phyloP scores from a whole-genome alignment of 73 alveolate genomes.

The Blepharisma stoltei region DNA sequence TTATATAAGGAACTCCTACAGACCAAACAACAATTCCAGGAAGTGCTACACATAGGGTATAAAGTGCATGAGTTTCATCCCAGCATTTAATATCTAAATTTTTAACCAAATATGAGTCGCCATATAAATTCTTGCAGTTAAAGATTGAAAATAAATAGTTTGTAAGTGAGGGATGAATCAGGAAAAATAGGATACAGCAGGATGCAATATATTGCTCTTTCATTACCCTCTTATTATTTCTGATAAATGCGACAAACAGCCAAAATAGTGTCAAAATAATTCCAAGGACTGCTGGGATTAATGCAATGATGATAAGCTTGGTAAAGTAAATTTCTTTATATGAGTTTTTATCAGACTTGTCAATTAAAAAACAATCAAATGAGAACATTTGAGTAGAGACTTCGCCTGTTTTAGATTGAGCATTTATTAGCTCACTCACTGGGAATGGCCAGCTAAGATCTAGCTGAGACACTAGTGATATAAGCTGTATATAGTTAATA shows the following conservation, averaged over 20 bases:
- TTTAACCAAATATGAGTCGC: conserved; percentile 24
- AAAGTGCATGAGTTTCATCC: conserved; percentile 20
- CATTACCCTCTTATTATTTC: neutral
- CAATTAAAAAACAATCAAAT: conserved; percentile 38
- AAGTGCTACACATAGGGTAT: conserved; percentile 23
- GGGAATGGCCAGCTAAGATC: conserved; percentile 38
- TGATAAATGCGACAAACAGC: neutral
- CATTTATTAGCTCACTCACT: conserved; percentile 20
- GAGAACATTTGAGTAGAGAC: conserved; percentile 30
- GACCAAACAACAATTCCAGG: conserved; percentile 34
- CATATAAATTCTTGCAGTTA: conserved; percentile 32
- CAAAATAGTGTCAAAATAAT: conserved; percentile 26
- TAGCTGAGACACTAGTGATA: conserved; percentile 22
- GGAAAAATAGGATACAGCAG: conserved; percentile 12
- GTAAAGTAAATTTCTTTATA: neutral
- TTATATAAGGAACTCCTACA: conserved; percentile 30
- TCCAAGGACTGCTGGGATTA: neutral
- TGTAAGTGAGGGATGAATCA: conserved; percentile 34
- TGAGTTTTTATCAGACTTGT: too few relatives aligned
- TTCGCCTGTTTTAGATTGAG: conserved; percentile 22
- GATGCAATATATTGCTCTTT: neutral
- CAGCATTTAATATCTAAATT: conserved; percentile 36
- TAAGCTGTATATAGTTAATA: conserved; percentile 32
- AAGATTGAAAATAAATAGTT: conserved; percentile 28
- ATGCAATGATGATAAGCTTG: conserved; percentile 20